phyloP scores from a whole-genome alignment of 2,329 filamentous ascomycete genomes.

The Botrytis medusae region DNA sequence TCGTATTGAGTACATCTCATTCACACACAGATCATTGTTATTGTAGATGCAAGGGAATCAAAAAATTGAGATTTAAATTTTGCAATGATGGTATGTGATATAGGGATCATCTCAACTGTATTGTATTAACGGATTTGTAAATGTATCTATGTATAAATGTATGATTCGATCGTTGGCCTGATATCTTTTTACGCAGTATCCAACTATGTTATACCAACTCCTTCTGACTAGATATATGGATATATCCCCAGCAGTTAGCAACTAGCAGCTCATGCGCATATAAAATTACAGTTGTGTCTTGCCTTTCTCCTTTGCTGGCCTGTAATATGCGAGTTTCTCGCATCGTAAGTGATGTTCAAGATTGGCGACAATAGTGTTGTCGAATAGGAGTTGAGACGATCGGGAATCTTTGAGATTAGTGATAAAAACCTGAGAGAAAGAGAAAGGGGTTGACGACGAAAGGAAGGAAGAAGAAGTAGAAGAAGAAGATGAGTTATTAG shows the following conservation, averaged over 20 bases:
- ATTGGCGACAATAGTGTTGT: not conserved
- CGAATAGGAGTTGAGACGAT: not conserved
- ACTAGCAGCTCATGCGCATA: not conserved
- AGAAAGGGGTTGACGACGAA: too few species aligned
- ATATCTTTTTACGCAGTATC: not conserved
- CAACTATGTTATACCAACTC: not conserved
- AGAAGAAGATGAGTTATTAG: not conserved
- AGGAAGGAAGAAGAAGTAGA: rapidly evolving
- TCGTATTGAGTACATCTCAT: not conserved
- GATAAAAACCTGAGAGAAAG: not conserved
- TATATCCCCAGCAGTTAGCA: not conserved
- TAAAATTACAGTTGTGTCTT: not conserved
- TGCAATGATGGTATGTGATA: too few species aligned
- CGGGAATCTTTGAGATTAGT: not conserved
- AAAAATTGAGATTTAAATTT: too few species aligned
- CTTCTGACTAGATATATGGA: not conserved
- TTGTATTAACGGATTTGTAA: too few species aligned
- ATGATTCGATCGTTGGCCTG: too few species aligned
- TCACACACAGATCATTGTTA: not conserved
- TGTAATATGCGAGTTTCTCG: not conserved
- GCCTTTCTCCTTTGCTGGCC: not conserved
- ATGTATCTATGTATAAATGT: too few species aligned
- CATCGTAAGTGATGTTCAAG: not conserved
- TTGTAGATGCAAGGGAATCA: not conserved
- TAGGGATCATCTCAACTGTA: not conserved